Evolutionary conservation across 345 rosid genomes (phyloP).

Genomic region (Mallotus nudiflorus): DNA sequence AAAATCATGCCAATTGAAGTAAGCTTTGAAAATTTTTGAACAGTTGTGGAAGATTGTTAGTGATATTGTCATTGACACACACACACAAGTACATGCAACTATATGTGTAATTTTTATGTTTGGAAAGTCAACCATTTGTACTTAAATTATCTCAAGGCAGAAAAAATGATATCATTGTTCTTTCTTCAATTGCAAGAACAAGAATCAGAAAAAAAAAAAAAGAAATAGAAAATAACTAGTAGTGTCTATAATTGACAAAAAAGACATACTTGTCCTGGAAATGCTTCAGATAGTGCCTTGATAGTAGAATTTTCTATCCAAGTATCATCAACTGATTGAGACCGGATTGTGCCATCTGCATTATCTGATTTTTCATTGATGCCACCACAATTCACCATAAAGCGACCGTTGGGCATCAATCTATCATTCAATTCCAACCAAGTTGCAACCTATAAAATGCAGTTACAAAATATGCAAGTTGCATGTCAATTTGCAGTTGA

Average conservation of each 20-base stretch:
- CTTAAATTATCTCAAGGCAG: not conserved
- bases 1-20: too few relatives aligned
- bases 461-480: not conserved
- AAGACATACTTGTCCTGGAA: slow-evolving; percentile 60
- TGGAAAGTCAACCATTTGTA: not conserved
- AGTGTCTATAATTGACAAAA: not conserved
- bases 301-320: slow-evolving; percentile 63
- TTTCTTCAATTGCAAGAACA: too few relatives aligned
- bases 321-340: slow-evolving; percentile 28
- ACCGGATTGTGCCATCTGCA: slow-evolving; percentile 20
- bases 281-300: slow-evolving; percentile 61
- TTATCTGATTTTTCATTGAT: slow-evolving; percentile 30
- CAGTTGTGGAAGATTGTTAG: too few relatives aligned
- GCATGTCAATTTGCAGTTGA: not conserved
- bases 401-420: slow-evolving; percentile 67
- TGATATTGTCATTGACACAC: too few relatives aligned
- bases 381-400: slow-evolving; percentile 89
- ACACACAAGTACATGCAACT: too few relatives aligned
- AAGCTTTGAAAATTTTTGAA: too few relatives aligned
- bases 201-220: too few relatives aligned
- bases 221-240: not conserved
- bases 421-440: slow-evolving; percentile 64
- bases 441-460: slow-evolving; percentile 45
- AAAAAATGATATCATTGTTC: not conserved
- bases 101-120: too few relatives aligned